Conservation (phyloP, 1,284 basidiomycete species). For the Exsudoporus floridanus region DNA sequence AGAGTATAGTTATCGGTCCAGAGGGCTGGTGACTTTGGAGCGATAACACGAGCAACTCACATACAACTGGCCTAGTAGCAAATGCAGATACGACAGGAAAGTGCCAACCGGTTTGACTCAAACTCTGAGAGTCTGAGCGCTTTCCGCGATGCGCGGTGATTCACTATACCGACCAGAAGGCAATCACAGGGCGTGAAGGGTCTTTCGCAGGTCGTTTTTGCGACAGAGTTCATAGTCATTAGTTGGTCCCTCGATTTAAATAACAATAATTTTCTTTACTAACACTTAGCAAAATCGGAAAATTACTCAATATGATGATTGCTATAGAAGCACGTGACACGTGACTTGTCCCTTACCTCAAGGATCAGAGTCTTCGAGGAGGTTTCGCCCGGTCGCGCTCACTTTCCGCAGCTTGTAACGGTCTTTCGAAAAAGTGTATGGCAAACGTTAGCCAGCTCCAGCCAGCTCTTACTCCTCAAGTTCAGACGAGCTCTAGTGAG, state of each 20-base stretch:
- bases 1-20: neutral
- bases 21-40: neutral
- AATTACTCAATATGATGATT: slow-evolving; percentile 7
- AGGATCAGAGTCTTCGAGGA: neutral
- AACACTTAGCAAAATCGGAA: neutral
- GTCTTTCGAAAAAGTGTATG: slow-evolving; percentile 15
- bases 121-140: neutral
- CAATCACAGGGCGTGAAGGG: neutral
- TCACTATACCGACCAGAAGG: neutral
- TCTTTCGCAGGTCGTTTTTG: neutral
- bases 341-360: neutral
- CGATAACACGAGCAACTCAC: neutral
- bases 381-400: neutral
- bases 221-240: neutral
- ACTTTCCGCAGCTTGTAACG: neutral
- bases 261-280: neutral
- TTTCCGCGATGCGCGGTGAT: neutral
- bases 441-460: slow-evolving; percentile 42
- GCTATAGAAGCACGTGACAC: slow-evolving; percentile 13
- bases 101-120: neutral
- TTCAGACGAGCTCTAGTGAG: slow-evolving; percentile 36
- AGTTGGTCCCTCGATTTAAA: neutral
- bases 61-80: neutral
- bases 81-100: neutral
- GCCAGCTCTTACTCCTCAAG: slow-evolving; percentile 30